Base-by-base conservation (phyloP, 2,329 filamentous ascomycete species). In the Tympanopsis confertula region DNA sequence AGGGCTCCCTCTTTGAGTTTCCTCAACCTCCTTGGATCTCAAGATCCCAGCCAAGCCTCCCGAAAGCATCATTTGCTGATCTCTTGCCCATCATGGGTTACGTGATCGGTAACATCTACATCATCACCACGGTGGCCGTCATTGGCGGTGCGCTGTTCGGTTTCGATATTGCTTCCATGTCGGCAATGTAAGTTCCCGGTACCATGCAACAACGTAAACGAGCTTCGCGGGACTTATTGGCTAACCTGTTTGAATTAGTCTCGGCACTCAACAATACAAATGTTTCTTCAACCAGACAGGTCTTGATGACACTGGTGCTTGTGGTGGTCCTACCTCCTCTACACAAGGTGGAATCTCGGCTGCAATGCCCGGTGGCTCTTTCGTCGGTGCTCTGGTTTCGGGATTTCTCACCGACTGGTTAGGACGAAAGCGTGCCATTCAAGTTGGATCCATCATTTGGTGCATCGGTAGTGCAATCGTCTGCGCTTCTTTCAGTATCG, bases 311-410 rank as follows among this genome's bases (percentile, higher is more conserved):
- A n/a, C n/a, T n/a, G 30, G 59, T 30, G 48, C 50, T 20, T 76
- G 70, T 53, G 64, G 60, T 13, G 75, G 75, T 22, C 74, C 74
- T 3, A 54, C 51, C 12, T 51, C 62, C 28, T 51, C 58, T 39
- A 57, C 66, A 1, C 72, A 75, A 51, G 76, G 76, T 43, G 75
- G 74, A 35, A 83, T 85, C 50, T 79, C 74, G 0, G 78, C 81
- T 17, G 63, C 77, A 36, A 85, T 85, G 77, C 74, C 80, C 15
- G 79, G 70, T 38, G 81, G 81, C 22, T 84, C 79, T 1, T 83
- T 76, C 61, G 55, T 79, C 18, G 80, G 78, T 42, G 72, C 79
- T 37, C 57, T 81, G 13, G 39, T 65, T 35, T 79, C 75, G 33
- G 75, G 75, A 32, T 66, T 65, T 47, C 46, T 79, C 13, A 72